These are phyloP conservation scores for Scleroderma citrinum DNA, from an alignment of 768 basidiomycete species.

Conservation along the genomic window DNA sequence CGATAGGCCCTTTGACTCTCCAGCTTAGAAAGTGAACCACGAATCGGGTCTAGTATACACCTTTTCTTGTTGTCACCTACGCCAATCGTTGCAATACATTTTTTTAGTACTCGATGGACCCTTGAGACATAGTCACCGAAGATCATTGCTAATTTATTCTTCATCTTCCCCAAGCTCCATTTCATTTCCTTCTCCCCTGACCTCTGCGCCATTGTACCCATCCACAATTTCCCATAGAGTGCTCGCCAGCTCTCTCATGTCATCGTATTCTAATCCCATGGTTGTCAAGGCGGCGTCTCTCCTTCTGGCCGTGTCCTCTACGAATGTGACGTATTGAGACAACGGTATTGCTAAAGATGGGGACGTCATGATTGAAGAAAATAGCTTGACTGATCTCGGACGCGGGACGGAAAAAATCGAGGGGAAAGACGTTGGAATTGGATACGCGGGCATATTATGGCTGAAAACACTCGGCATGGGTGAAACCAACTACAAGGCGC, in stretches of 20 bases:
- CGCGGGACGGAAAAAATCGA: conserved; percentile 29
- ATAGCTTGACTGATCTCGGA: conserved; percentile 17
- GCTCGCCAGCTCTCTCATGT: conserved; percentile 49
- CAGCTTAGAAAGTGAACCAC: background rate
- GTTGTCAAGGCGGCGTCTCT: conserved; percentile 29
- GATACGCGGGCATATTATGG: conserved; percentile 46
- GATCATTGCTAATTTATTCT: conserved; percentile 1
- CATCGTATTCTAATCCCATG: conserved; percentile 48
- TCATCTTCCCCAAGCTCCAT: conserved; percentile 19
- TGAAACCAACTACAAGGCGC: conserved; percentile 3
- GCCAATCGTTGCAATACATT: background rate
- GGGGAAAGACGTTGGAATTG: conserved; percentile 58
- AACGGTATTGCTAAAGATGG: conserved; percentile 38
- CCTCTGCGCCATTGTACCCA: conserved; percentile 26
- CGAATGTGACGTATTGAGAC: conserved; percentile 45
- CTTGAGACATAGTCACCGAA: no score
- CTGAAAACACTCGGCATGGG: conserved; percentile 24
- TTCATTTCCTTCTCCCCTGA: conserved; percentile 17
- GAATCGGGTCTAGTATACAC: background rate
- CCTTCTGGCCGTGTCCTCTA: conserved; percentile 39
- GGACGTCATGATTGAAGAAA: conserved; percentile 45
- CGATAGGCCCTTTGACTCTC: background rate
- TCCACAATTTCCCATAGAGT: conserved; percentile 59
- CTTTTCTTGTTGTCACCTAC: background rate
- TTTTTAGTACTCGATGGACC: background rate